Evolutionary conservation across 176 grass and related monocot genomes (phyloP).

Genomic region (Ampelocalamus luodianensis): DNA sequence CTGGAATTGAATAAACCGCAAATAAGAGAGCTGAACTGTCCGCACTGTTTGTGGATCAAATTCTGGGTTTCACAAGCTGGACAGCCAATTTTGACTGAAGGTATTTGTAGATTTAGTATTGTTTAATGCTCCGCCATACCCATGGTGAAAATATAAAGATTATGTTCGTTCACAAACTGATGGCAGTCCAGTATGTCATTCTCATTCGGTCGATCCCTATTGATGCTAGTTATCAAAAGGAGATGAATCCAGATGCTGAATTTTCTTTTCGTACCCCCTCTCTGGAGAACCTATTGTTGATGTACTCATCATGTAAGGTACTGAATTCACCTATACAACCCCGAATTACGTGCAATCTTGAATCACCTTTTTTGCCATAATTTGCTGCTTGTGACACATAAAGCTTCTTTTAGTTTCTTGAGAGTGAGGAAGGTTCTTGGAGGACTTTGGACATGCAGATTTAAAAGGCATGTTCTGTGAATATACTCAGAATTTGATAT

Average conservation of each 20-base stretch:
- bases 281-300: not conserved
- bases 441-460: not conserved
- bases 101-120: not conserved
- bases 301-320: not conserved
- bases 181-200: not conserved
- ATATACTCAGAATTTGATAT: not conserved
- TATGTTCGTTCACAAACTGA: not conserved
- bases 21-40: constrained; percentile 31
- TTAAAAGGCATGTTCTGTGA: constrained; percentile 15
- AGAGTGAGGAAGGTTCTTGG: not conserved
- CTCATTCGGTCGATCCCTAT: not conserved
- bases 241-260: not conserved
- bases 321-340: not conserved
- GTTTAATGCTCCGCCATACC: not conserved
- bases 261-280: not conserved
- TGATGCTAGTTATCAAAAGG: constrained; percentile 5
- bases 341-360: not conserved
- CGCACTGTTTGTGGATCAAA: constrained; percentile 4
- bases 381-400: not conserved
- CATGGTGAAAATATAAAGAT: not conserved
- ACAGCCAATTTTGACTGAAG: constrained; percentile 21
- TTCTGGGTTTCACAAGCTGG: constrained; percentile 30
- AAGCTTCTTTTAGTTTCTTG: not conserved
- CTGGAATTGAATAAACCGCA: constrained; percentile 40
- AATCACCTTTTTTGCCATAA: not conserved